Evolutionary conservation across 768 basidiomycete genomes (phyloP), one percentile per base, ranked within the genome.

Genomic region (Clitopilus hobsonii): DNA sequence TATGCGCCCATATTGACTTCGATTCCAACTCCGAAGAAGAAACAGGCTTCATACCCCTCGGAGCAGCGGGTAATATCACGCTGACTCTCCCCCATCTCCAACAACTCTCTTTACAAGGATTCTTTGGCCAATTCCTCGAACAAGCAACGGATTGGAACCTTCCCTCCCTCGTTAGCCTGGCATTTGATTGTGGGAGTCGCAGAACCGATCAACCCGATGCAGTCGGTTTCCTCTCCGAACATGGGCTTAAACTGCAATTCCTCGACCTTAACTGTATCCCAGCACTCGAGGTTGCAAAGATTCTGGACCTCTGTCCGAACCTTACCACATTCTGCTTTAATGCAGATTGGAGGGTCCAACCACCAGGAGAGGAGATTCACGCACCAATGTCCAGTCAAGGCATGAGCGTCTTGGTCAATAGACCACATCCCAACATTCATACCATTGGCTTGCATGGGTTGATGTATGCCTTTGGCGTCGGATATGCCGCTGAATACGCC

Each of bases 381-480:
- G 63, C 24, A 26, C 30, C 61, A 1, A 61, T 53, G 24, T 58
- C 27, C 41, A 62, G 63, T 50, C 71, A 69, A 41, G 68, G 73
- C 50, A 69, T 65, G 56, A 74, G 70, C 56, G 63, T 67, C 26
- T 67, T 86, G 7, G 76, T 78, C 8, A 71, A 74, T 53, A 71
- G 70, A 8, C 85, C 87, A 2, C 88, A 86, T 56, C 63, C 68
- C 8, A 77, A 77, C 38, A 79, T 91, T 57, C 75, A 65, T 0
- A 77, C 80, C 32, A 80, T 91, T 26, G 89, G 89, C 0, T 74
- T 88, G 14, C 86, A 91, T 60, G 86, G 87, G 7, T 75, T 89
- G 8, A 68, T 76, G 52, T 77, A 84, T 56, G 86, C 89, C 0
- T 91, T 91, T 61, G 85, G 85, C 1, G 84, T 83, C 2, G 85